phyloP scores from a whole-genome alignment of 23 red algal species.

The Cyanidiococcus yangmingshanensis region DNA sequence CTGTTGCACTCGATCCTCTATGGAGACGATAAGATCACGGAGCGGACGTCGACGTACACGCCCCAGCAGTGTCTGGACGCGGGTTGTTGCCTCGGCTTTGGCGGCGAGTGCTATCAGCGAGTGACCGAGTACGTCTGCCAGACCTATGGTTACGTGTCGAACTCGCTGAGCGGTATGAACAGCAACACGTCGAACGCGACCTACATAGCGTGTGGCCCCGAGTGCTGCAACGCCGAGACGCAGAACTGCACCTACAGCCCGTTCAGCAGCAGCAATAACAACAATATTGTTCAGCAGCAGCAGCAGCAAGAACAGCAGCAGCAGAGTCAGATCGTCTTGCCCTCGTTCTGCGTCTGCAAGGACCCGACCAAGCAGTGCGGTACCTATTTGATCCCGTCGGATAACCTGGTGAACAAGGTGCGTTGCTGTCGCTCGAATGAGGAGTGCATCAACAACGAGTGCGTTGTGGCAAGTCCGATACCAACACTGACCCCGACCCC shows the following conservation, averaged over 20 bases:
- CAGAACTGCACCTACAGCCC: slow-evolving; percentile 1
- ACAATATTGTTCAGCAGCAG: too few species aligned
- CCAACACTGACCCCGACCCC: too few species aligned
- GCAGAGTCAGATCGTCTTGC: too few species aligned
- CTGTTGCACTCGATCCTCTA: too few species aligned
- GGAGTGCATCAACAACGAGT: neutral
- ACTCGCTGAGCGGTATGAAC: neutral
- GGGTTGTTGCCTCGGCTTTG: neutral
- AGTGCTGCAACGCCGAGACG: neutral
- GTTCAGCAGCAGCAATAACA: neutral
- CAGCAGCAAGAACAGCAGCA: too few species aligned
- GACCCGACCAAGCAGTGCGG: slow-evolving; percentile 1
- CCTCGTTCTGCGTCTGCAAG: neutral
- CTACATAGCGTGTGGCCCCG: neutral
- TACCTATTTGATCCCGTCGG: slow-evolving; percentile 5
- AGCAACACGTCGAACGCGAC: neutral
- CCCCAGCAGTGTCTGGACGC: neutral
- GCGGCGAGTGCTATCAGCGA: slow-evolving; percentile 4
- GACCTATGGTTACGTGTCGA: neutral
- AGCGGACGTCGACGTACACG: too few species aligned
- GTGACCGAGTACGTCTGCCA: neutral
- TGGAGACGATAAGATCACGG: too few species aligned
- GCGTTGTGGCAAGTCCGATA: neutral
- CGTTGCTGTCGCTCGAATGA: neutral
- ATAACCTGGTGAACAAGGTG: slow-evolving; percentile 7